Conservation (phyloP, 179 eudicot species). For the Silene noctiflora region DNA sequence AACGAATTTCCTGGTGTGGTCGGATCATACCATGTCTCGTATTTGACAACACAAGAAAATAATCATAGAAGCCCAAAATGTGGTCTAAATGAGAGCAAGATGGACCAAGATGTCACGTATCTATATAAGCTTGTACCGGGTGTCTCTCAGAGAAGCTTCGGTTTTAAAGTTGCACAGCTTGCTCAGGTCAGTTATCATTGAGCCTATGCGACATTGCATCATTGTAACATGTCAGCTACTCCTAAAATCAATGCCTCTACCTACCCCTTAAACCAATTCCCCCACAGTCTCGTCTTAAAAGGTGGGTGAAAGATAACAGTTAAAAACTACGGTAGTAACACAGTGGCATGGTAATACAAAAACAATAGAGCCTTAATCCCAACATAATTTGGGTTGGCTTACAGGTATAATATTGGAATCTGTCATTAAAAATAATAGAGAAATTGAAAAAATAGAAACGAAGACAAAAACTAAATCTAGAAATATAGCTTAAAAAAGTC, state of each 20-base stretch:
- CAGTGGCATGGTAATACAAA: too few relatives aligned
- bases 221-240: not conserved
- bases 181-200: conserved; percentile 65
- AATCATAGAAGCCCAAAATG: conserved; percentile 10
- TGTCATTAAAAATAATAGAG: too few relatives aligned
- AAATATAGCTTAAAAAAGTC: not conserved
- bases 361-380: too few relatives aligned
- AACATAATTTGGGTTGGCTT: too few relatives aligned
- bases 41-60: conserved; percentile 49
- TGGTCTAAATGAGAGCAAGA: conserved; percentile 27
- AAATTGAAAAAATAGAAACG: too few relatives aligned
- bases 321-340: too few relatives aligned
- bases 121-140: conserved; percentile 90
- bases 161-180: conserved; percentile 91
- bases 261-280: too few relatives aligned
- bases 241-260: too few relatives aligned
- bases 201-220: not conserved
- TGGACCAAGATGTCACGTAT: conserved; percentile 58
- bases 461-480: too few relatives aligned
- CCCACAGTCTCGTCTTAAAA: too few relatives aligned
- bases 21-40: conserved; percentile 87
- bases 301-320: too few relatives aligned
- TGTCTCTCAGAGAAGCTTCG: conserved; percentile 78
- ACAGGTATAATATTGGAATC: too few relatives aligned
- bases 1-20: conserved; percentile 71